Percentiles rank a stretch among this genome's conserved stretches.
Evolutionary conservation across 2,329 filamentous ascomycete species (phyloP).

Genomic region (Alternaria longipes): DNA sequence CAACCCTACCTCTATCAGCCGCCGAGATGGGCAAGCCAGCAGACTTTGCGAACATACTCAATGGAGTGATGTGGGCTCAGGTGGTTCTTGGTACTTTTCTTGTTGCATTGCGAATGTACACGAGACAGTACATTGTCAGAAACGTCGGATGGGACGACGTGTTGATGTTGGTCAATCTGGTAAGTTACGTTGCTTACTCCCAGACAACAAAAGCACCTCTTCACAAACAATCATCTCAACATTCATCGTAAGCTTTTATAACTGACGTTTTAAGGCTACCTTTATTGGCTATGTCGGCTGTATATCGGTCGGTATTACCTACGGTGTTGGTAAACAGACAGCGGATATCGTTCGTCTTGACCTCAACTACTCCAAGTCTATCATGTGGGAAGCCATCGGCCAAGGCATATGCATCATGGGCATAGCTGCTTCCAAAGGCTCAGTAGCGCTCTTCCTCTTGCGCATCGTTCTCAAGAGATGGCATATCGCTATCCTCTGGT

Average conservation of each 20-base stretch:
- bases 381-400: constrained; percentile 44
- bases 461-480: constrained; percentile 41
- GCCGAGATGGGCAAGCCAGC: constrained; percentile 29
- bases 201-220: neutral
- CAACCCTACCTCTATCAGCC: neutral
- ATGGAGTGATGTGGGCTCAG: constrained; percentile 46
- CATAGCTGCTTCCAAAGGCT: constrained; percentile 42
- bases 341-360: constrained; percentile 28
- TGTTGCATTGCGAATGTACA: constrained; percentile 39
- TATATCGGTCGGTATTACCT: constrained; percentile 34
- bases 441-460: constrained; percentile 43
- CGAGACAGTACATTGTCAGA: constrained; percentile 37
- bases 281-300: constrained; percentile 39
- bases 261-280: constrained; percentile 22
- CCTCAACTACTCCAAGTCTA: constrained; percentile 40
- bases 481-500: constrained; percentile 44
- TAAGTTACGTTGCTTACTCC: constrained; percentile 12
- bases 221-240: neutral
- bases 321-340: constrained; percentile 41
- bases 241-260: neutral
- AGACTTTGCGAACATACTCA: constrained; percentile 36
- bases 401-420: constrained; percentile 45
- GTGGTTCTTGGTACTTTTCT: constrained; percentile 36
- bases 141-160: constrained; percentile 44
- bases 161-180: constrained; percentile 40